A percentile compares a stretch with the other conserved stretches of the same genome.
Conservation (phyloP, 768 basidiomycete species). For the Suillus fuscotomentosus region DNA sequence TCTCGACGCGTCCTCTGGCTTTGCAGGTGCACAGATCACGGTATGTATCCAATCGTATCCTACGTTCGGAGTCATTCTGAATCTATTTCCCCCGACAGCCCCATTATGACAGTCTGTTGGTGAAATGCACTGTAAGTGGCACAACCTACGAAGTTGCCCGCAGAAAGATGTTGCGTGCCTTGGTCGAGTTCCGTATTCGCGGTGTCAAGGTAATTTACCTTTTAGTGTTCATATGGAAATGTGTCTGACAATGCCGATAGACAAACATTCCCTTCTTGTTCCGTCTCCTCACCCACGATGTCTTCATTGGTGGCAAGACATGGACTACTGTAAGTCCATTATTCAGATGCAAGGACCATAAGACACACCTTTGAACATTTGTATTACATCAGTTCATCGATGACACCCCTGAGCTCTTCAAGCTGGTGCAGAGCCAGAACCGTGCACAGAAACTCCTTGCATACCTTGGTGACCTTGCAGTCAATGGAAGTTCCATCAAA, state of each 20-base stretch:
- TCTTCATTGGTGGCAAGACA: slow-evolving; percentile 94
- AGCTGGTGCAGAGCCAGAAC: slow-evolving; percentile 95
- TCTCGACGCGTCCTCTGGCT: slow-evolving; percentile 94
- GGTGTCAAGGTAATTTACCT: slow-evolving; percentile 76
- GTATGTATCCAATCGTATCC: slow-evolving; percentile 40
- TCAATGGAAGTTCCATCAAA: slow-evolving; percentile 98
- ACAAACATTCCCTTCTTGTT: slow-evolving; percentile 99
- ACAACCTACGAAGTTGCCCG: slow-evolving; percentile 99
- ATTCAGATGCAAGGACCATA: slow-evolving; percentile 1
- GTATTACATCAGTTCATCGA: slow-evolving; percentile 81
- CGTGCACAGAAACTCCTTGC: slow-evolving; percentile 96
- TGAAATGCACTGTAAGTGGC: slow-evolving; percentile 94
- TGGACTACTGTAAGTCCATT: slow-evolving; percentile 81
- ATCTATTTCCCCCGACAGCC: slow-evolving; percentile 50
- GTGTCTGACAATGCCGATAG: slow-evolving; percentile 35
- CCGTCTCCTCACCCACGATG: slow-evolving; percentile 93
- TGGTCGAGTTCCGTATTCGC: slow-evolving; percentile 99
- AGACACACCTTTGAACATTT: background rate
- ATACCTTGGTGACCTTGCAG: slow-evolving; percentile 95
- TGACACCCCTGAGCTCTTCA: slow-evolving; percentile 99
- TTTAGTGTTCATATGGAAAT: slow-evolving; percentile 9
- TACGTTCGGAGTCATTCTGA: slow-evolving; percentile 1
- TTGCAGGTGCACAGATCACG: slow-evolving; percentile 98
- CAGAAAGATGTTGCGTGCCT: slow-evolving; percentile 97
- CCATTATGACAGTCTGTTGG: slow-evolving; percentile 96